Base-by-base conservation (phyloP, 2,329 filamentous ascomycete species). In the Claviceps pusilla region DNA sequence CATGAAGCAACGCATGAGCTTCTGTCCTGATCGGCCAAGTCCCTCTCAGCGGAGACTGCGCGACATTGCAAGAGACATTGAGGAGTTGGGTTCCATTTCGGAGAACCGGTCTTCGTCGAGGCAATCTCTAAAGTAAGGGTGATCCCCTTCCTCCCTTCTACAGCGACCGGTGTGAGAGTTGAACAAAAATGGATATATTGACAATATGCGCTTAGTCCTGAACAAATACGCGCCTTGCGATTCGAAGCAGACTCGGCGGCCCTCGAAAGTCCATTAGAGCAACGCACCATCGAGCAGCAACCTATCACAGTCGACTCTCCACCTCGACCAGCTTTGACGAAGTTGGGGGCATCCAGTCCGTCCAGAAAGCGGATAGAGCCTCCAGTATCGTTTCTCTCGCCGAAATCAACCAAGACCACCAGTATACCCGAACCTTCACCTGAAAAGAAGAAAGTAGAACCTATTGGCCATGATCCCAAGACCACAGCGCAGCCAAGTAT, bases 51-150 rank as follows among this genome's bases (percentile, higher is more conserved):
- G 76, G 63, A 75, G 76, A 51, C 74, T 79, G 62, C 74, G 78
- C 59, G 73, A 82, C 62, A 69, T 81, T 62, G 74, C 75, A 57
- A 71, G 76, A 63, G 74, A 82, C 37, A 67, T 75, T 31, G 78
- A 82, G 60, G 66, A 71, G 62, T 68, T 62, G 61, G 76, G 61
- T 69, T 78, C 58, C 1, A 89, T 91, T 51, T 71, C 76, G 42
- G 87, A 91, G 66, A 78, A 80, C 64, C 87, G 86, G 62, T 69
- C 74, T 2, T 87, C 79, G 62, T 82, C 84, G 11, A 74, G 86
- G 52, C 74, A 76, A 60, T 87, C 85, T 10, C 71, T 89, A 63
- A 83, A 79, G 84, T 87, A 73, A 56, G 78, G 4, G 31, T 29
- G 24, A 24, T 11, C 11, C 31, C 12, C 16, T 10, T 14, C 24